Evolutionary conservation across 805 yeast genomes (phyloP).

Genomic region (Metschnikowia lochheadii): DNA sequence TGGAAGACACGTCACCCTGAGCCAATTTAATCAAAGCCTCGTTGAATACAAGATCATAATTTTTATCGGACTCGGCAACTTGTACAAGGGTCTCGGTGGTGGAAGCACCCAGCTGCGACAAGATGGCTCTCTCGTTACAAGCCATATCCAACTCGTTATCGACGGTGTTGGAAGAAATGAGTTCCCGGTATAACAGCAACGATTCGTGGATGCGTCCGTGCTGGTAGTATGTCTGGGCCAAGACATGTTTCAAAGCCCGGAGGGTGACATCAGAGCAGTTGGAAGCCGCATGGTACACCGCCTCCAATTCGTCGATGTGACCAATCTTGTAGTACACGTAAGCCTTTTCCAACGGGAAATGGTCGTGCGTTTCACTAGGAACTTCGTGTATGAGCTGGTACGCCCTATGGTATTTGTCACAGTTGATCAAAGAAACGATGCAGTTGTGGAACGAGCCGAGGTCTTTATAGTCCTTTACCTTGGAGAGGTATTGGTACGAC

Average conservation of each 20-base stretch:
- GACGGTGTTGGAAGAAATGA: slow-evolving; percentile 31
- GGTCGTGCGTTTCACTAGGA: slow-evolving; percentile 31
- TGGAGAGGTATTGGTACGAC: slow-evolving; percentile 39
- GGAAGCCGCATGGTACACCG: slow-evolving; percentile 11
- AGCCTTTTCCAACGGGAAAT: slow-evolving; percentile 47
- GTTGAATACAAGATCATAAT: slow-evolving; percentile 62
- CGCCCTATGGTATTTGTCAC: slow-evolving; percentile 54
- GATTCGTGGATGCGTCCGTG: slow-evolving; percentile 43
- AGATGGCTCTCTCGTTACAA: slow-evolving; percentile 66
- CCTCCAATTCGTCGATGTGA: slow-evolving; percentile 26
- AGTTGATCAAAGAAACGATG: slow-evolving; percentile 55
- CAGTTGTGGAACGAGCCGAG: slow-evolving; percentile 37
- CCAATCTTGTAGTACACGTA: slow-evolving; percentile 61
- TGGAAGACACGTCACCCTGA: slow-evolving; percentile 32
- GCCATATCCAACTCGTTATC: slow-evolving; percentile 50
- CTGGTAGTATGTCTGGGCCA: slow-evolving; percentile 53
- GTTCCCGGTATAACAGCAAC: slow-evolving; percentile 41
- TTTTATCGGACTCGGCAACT: slow-evolving; percentile 18
- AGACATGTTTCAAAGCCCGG: slow-evolving; percentile 43
- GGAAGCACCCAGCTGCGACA: slow-evolving; percentile 42
- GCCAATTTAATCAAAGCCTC: slow-evolving; percentile 48
- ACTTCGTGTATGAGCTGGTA: slow-evolving; percentile 37
- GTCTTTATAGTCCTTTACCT: slow-evolving; percentile 35
- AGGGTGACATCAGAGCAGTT: slow-evolving; percentile 15
- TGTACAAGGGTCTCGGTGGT: slow-evolving; percentile 2